Base-by-base conservation (phyloP, 2,329 filamentous ascomycete species). In the Basipetospora chlamydospora region DNA sequence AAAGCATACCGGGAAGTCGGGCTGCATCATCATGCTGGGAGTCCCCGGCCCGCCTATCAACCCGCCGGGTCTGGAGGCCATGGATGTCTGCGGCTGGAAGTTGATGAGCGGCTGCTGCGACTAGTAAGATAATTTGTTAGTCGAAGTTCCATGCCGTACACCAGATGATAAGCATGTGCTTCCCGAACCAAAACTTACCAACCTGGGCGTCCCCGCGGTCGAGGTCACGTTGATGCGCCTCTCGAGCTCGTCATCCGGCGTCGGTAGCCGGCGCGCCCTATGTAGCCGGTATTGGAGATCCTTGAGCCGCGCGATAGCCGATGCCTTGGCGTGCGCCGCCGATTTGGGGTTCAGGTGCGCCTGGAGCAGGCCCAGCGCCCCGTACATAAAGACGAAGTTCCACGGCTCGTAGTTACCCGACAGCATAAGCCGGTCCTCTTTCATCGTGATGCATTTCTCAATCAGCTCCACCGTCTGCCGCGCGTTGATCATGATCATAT, bases 351-450 rank as follows among this genome's bases (percentile, higher is more conserved):
- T 69, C 11, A 76, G 55, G 41, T 77, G 71, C 0, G 69, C 67
- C 49, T 76, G 70, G 17, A 76, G 57, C 8, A 77, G 57, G 3
- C 71, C 72, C 18, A 67, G 59, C 1, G 71, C 69, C 3, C 70
- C 68, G 44, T 70, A 76, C 66, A 76, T 72, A 49, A 73, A 73
- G 38, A 66, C 70, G 50, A 75, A 74, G 13, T 70, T 70, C 72
- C 72, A 76, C 0, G 72, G 71, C 47, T 77, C 72, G 46, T 73
- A 72, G 54, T 75, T 75, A 12, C 71, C 71, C 42, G 69, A 73
- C n/a, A 70, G 59, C 17, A 77, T 50, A 6, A 76, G 62, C 1
- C 70, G 64, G 44, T 76, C 70, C 45, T 75, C 70, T 48, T 74
- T 74, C 61, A 77, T 68, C 32, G 56, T 53, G 26, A 76, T 62